A percentile compares a stretch with the other conserved stretches of the same genome.
These are phyloP conservation scores for Chenopodium formosanum DNA, from an alignment of 148 eudicot species.

Conservation along the genomic window DNA sequence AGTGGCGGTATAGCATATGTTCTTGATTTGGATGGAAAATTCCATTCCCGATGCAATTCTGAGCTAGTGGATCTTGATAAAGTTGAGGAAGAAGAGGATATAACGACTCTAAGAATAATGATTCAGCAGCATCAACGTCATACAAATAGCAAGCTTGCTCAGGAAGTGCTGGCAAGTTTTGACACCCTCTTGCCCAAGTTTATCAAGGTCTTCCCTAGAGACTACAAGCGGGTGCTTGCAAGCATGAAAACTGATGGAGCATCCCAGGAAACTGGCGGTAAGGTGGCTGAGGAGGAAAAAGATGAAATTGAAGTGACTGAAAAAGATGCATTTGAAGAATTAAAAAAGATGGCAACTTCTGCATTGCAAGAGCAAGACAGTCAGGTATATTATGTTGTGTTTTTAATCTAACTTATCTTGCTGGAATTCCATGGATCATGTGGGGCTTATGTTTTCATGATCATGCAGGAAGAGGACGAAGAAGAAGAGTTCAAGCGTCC, in stretches of 20 bases:
- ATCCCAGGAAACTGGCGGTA: slow-evolving; percentile 50
- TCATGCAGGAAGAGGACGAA: slow-evolving; percentile 38
- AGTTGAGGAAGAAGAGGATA: slow-evolving; percentile 90
- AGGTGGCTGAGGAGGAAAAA: slow-evolving; percentile 44
- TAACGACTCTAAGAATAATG: slow-evolving; percentile 80
- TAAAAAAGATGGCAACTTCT: slow-evolving; percentile 73
- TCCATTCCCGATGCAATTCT: slow-evolving; percentile 63
- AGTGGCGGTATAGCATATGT: slow-evolving; percentile 96
- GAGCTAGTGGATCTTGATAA: slow-evolving; percentile 97
- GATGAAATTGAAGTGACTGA: slow-evolving; percentile 65
- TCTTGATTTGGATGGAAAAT: slow-evolving; percentile 68
- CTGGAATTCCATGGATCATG: not conserved
- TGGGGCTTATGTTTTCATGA: slow-evolving; percentile 1
- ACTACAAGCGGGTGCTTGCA: slow-evolving; percentile 81
- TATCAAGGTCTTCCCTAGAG: slow-evolving; percentile 94
- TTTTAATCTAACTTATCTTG: not conserved
- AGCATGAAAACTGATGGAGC: slow-evolving; percentile 60
- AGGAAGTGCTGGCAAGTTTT: slow-evolving; percentile 75
- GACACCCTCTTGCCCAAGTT: slow-evolving; percentile 71
- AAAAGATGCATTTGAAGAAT: slow-evolving; percentile 89
- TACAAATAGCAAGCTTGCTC: slow-evolving; percentile 81
- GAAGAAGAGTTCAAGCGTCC: slow-evolving; percentile 49
- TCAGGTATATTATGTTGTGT: slow-evolving; percentile 30
- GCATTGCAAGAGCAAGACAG: slow-evolving; percentile 34
- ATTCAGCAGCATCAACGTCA: slow-evolving; percentile 98